Percentiles rank a stretch among this genome's conserved stretches.
phyloP scores from a whole-genome alignment of 495 filamentous ascomycete genomes.

The Lasiosphaeria miniovina region DNA sequence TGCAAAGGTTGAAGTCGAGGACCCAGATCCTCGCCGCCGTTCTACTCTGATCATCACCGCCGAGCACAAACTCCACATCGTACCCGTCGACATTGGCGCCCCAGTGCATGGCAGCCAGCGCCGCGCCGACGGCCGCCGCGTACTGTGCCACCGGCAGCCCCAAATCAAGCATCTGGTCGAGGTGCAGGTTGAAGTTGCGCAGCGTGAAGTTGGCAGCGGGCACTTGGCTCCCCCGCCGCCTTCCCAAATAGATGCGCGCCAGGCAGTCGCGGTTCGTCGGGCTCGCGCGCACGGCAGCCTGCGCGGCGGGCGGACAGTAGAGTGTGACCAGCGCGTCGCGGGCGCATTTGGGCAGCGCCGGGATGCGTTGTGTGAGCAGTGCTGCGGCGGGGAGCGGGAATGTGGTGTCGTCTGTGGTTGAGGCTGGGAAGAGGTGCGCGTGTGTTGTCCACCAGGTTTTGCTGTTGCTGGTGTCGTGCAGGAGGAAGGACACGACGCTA shows the following conservation, averaged over 20 bases:
- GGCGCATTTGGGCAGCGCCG: constrained; percentile 8
- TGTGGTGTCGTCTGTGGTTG: background rate
- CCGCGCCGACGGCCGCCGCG: constrained; percentile 9
- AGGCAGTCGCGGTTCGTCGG: constrained; percentile 11
- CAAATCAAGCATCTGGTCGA: constrained; percentile 16
- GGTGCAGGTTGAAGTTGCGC: constrained; percentile 15
- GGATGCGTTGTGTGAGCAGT: constrained; percentile 14
- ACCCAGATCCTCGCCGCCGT: constrained; percentile 11
- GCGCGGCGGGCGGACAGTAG: background rate
- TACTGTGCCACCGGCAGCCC: constrained; percentile 5
- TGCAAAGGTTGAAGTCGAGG: constrained; percentile 20
- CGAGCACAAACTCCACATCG: constrained; percentile 22
- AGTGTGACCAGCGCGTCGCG: constrained; percentile 2
- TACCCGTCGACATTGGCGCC: constrained; percentile 8
- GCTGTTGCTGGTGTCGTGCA: background rate
- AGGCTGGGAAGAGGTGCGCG: background rate
- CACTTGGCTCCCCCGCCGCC: background rate
- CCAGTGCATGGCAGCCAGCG: constrained; percentile 17
- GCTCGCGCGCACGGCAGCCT: background rate
- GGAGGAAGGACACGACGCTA: background rate
- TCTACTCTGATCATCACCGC: background rate
- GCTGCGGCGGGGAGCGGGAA: constrained; percentile 9
- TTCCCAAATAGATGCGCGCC: constrained; percentile 11
- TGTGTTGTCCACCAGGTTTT: background rate
- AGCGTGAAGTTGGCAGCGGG: constrained; percentile 13